phyloP scores from a whole-genome alignment of 352 stramenopile genomes.

The Globisporangium okanoganense region DNA sequence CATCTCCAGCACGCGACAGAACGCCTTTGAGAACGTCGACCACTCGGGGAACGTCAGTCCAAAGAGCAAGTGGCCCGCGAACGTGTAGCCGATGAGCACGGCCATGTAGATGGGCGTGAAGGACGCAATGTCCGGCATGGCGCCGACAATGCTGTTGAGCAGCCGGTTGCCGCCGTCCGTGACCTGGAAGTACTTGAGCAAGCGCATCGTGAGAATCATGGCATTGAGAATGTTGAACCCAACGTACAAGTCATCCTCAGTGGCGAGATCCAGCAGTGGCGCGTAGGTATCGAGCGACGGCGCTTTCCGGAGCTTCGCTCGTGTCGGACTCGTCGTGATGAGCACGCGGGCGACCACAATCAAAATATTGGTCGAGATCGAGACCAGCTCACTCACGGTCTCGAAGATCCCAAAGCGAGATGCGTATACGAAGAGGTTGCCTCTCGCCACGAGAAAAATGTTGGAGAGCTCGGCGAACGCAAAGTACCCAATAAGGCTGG shows the following conservation, averaged over 20 bases:
- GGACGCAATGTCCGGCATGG: constrained; percentile 64
- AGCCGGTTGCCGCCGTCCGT: constrained; percentile 54
- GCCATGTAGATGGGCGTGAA: constrained; percentile 71
- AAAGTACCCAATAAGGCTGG: constrained; percentile 48
- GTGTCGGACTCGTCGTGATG: constrained; percentile 30
- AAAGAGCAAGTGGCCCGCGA: constrained; percentile 61
- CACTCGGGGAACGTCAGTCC: constrained; percentile 61
- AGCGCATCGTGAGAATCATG: constrained; percentile 46
- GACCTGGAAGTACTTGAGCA: constrained; percentile 73
- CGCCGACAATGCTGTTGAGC: constrained; percentile 59
- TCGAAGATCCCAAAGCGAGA: constrained; percentile 53
- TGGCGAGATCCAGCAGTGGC: constrained; percentile 27
- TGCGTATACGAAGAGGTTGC: constrained; percentile 41
- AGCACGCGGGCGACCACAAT: constrained; percentile 49
- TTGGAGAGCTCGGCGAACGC: constrained; percentile 51
- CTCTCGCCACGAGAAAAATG: constrained; percentile 45
- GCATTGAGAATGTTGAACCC: constrained; percentile 65
- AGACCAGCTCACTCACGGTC: constrained; percentile 50
- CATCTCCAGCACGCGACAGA: constrained; percentile 73
- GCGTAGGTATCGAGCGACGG: constrained; percentile 20
- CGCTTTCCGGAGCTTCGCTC: constrained; percentile 26
- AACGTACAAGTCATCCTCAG: constrained; percentile 49
- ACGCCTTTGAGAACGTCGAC: constrained; percentile 49
- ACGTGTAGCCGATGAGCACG: constrained; percentile 62
- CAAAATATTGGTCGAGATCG: constrained; percentile 44